These are phyloP conservation scores for Grosmannia huntii DNA, from an alignment of 2,329 filamentous ascomycete species.

Conservation along the genomic window DNA sequence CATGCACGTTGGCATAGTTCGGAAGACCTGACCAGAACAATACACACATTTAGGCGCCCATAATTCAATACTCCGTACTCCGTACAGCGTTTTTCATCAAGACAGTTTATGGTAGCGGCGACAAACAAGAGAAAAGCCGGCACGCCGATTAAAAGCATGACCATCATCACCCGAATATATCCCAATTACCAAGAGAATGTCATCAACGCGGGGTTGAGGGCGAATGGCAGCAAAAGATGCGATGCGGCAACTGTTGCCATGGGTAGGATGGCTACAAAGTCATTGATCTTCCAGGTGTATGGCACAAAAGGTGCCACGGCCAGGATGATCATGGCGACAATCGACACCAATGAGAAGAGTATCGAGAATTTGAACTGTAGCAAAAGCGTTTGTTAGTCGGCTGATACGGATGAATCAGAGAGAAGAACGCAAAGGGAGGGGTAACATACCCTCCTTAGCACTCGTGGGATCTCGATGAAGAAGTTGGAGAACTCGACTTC, in stretches of 20 bases:
- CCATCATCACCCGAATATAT: neutral
- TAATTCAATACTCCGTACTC: too few relatives aligned
- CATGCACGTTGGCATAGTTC: too few relatives aligned
- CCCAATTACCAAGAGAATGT: conserved; percentile 56
- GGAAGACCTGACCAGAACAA: too few relatives aligned
- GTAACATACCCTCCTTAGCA: conserved; percentile 58
- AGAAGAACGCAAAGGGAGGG: conserved; percentile 19
- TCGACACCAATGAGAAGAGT: conserved; percentile 43
- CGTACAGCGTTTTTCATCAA: neutral
- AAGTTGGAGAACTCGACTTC: conserved; percentile 73
- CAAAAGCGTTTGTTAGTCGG: neutral
- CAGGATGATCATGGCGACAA: conserved; percentile 50
- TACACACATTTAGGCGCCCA: too few relatives aligned
- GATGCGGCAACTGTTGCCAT: conserved; percentile 58
- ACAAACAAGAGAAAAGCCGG: neutral
- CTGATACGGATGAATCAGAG: neutral
- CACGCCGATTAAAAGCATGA: neutral
- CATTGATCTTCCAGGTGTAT: conserved; percentile 50
- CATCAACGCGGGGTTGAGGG: conserved; percentile 68
- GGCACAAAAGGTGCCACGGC: conserved; percentile 53
- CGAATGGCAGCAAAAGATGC: conserved; percentile 60
- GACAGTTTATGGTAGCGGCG: neutral
- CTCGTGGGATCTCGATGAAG: conserved; percentile 71
- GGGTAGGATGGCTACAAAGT: conserved; percentile 65
- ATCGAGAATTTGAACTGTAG: conserved; percentile 59